These are phyloP conservation scores for Macrolepiota albuminosa DNA, from an alignment of 768 basidiomycete species.

Conservation along the genomic window DNA sequence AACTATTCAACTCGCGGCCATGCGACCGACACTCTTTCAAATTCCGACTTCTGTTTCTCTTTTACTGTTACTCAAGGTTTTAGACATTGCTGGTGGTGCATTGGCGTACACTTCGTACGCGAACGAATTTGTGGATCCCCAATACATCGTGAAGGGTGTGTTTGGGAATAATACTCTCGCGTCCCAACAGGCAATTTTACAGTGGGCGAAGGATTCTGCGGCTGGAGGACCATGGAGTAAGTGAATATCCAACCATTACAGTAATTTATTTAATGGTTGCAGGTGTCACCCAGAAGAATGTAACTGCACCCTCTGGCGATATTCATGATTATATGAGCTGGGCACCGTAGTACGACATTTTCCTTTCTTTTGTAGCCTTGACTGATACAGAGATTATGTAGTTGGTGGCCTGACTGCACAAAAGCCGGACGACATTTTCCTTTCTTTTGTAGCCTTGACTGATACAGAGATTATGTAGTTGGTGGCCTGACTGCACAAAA, in stretches of 20 bases:
- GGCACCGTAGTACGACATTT: conserved; percentile 55
- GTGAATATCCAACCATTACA: conserved; percentile 13
- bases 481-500: conserved; percentile 59
- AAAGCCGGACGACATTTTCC: conserved; percentile 33
- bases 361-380: neutral
- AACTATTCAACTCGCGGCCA: conserved; percentile 9
- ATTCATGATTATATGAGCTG: conserved; percentile 66
- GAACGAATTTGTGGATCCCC: conserved; percentile 53
- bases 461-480: conserved; percentile 25
- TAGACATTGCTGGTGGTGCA: neutral
- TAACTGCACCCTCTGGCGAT: conserved; percentile 46
- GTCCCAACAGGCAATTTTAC: conserved; percentile 42
- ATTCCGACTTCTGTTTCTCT: conserved; percentile 17
- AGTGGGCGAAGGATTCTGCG: conserved; percentile 42
- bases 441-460: neutral
- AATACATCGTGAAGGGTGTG: conserved; percentile 37
- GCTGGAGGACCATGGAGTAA: conserved; percentile 51
- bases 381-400: conserved; percentile 14
- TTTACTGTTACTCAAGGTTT: neutral
- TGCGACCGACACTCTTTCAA: conserved; percentile 27
- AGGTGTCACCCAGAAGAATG: conserved; percentile 48
- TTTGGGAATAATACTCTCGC: conserved; percentile 36
- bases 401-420: conserved; percentile 63
- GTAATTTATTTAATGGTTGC: neutral
- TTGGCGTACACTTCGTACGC: conserved; percentile 38